A percentile compares a stretch with the other conserved stretches of the same genome.
These are phyloP conservation scores for Trichosporon sp. DNA, from an alignment of 1,284 basidiomycete species.

Conservation along the genomic window DNA sequence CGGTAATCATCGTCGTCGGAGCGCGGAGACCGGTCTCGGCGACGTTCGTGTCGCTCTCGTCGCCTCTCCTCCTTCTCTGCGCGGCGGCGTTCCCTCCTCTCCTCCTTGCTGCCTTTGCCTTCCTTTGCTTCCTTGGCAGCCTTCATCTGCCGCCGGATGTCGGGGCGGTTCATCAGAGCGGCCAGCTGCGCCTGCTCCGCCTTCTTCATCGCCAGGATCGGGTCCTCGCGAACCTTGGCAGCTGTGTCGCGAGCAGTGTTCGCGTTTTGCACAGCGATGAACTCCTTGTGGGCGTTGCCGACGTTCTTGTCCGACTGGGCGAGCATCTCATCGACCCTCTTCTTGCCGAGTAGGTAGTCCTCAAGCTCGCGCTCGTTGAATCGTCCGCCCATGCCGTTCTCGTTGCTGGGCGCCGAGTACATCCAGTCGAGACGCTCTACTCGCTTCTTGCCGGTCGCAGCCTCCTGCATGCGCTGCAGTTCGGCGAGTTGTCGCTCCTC, in stretches of 20 bases:
- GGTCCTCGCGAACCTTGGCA: constrained; percentile 92
- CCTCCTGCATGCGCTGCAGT: constrained; percentile 87
- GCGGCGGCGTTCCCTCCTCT: constrained; percentile 58
- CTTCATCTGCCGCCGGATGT: constrained; percentile 74
- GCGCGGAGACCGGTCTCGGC: constrained; percentile 5
- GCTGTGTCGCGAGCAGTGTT: constrained; percentile 85
- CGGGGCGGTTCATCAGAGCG: constrained; percentile 83
- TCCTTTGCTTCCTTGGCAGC: constrained; percentile 65
- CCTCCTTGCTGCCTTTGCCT: constrained; percentile 58
- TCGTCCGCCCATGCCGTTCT: constrained; percentile 59
- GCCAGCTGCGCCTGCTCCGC: constrained; percentile 93
- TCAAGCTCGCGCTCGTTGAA: constrained; percentile 75
- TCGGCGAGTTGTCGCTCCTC: constrained; percentile 96
- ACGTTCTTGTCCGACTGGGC: constrained; percentile 81
- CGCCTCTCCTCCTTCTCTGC: constrained; percentile 54
- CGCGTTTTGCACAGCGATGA: constrained; percentile 88
- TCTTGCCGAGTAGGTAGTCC: constrained; percentile 97
- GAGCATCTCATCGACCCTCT: constrained; percentile 91
- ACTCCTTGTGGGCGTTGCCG: constrained; percentile 78
- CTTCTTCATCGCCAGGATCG: constrained; percentile 90
- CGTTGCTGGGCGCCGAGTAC: constrained; percentile 91
- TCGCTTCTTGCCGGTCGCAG: constrained; percentile 88
- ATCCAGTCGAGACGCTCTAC: constrained; percentile 97
- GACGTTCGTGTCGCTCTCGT: constrained; percentile 16
- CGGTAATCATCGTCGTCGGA: constrained; percentile 9